A percentile compares a stretch with the other conserved stretches of the same genome.
Conservation (phyloP, 345 rosid genomes). For the Linum trigynum region DNA sequence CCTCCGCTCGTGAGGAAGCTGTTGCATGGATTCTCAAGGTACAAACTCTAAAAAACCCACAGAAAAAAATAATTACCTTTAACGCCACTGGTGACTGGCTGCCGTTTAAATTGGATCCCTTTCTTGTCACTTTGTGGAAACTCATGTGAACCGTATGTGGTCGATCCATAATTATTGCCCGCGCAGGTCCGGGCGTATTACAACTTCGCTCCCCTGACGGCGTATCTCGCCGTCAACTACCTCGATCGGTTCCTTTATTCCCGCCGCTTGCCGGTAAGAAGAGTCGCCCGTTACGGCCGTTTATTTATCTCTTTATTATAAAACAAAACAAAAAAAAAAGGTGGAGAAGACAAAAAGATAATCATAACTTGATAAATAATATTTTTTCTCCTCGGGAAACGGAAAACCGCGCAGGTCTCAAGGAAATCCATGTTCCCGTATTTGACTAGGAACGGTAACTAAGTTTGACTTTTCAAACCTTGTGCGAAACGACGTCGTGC, state of each 20-base stretch:
- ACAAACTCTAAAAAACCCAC: slow-evolving; percentile 20
- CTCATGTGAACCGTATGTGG: slow-evolving; percentile 5
- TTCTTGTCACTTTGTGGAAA: slow-evolving; percentile 2
- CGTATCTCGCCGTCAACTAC: slow-evolving; percentile 93
- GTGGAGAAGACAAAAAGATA: too few species aligned
- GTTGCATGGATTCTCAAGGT: slow-evolving; percentile 99
- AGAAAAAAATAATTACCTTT: slow-evolving; percentile 7
- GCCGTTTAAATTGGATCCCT: not conserved
- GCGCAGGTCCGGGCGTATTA: slow-evolving; percentile 62
- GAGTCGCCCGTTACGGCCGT: not conserved
- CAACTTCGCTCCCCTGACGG: slow-evolving; percentile 82
- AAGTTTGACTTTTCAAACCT: slow-evolving; percentile 37
- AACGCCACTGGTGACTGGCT: too few species aligned
- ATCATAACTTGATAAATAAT: slow-evolving; percentile 1
- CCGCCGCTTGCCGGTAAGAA: slow-evolving; percentile 64
- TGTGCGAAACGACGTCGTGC: slow-evolving; percentile 19
- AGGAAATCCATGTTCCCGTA: slow-evolving; percentile 19
- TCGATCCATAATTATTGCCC: slow-evolving; percentile 8
- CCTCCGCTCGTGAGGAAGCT: slow-evolving; percentile 72
- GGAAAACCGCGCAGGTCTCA: slow-evolving; percentile 3
- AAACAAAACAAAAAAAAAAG: not conserved
- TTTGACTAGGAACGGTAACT: slow-evolving; percentile 3
- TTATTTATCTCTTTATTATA: not conserved
- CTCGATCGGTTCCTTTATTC: slow-evolving; percentile 78
- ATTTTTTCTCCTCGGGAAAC: not conserved